These are phyloP conservation scores for Tubosaeta sp. DNA, from an alignment of 768 basidiomycete species.

Conservation along the genomic window DNA sequence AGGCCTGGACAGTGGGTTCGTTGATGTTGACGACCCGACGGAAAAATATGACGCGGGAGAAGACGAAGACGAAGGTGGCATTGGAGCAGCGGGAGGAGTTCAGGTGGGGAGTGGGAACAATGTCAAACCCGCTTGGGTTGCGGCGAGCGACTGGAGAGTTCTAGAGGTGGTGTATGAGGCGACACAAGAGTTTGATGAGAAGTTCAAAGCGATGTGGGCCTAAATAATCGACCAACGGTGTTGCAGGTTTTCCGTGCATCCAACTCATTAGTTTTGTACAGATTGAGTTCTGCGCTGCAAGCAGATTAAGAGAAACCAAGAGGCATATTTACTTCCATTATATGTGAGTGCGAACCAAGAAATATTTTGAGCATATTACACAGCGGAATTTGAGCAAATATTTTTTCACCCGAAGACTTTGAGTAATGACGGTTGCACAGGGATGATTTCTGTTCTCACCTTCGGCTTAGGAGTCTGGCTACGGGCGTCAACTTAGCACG, in stretches of 20 bases:
- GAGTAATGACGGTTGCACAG: neutral
- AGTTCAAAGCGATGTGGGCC: constrained; percentile 65
- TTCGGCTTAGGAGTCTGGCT: neutral
- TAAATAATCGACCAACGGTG: constrained; percentile 8
- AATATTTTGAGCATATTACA: neutral
- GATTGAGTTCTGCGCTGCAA: too few species aligned
- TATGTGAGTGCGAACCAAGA: neutral
- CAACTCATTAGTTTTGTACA: too few species aligned
- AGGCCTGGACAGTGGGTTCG: constrained; percentile 33
- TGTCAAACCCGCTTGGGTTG: constrained; percentile 35
- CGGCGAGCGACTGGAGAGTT: constrained; percentile 50
- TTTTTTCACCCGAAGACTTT: too few species aligned
- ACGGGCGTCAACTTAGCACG: neutral
- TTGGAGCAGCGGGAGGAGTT: constrained; percentile 9
- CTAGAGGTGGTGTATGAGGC: constrained; percentile 45
- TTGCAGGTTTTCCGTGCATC: neutral
- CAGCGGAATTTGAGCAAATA: neutral
- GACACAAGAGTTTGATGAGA: constrained; percentile 49
- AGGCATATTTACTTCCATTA: too few species aligned
- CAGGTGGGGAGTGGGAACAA: constrained; percentile 5
- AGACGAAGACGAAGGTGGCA: constrained; percentile 19
- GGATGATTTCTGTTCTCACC: neutral
- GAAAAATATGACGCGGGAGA: constrained; percentile 17
- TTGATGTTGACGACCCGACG: constrained; percentile 24
- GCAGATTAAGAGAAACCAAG: too few species aligned